A percentile compares a stretch with the other conserved stretches of the same genome.
Conservation (phyloP, 2,329 filamentous ascomycete species). For the Macrophomina phaseolina region DNA sequence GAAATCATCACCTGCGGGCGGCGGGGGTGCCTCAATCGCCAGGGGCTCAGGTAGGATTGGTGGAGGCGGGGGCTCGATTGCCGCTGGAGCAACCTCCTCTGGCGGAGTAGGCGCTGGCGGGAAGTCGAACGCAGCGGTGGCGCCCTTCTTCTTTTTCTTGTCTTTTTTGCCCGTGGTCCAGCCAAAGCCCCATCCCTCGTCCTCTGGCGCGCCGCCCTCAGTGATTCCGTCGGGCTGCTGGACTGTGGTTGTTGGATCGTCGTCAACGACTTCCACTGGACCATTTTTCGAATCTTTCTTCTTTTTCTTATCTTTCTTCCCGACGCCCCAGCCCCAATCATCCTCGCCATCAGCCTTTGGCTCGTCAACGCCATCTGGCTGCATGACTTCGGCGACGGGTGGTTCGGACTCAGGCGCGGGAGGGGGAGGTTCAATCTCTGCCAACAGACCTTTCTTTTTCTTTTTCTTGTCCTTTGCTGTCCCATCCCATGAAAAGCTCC, state of each 20-base stretch:
- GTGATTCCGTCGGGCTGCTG: slow-evolving; percentile 26
- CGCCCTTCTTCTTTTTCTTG: slow-evolving; percentile 29
- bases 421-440: slow-evolving; percentile 29
- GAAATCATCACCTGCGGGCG: slow-evolving; percentile 13
- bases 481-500: slow-evolving; percentile 37
- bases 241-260: slow-evolving; percentile 13
- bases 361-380: slow-evolving; percentile 25
- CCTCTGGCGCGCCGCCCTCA: slow-evolving; percentile 14
- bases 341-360: slow-evolving; percentile 19
- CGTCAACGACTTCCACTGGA: slow-evolving; percentile 25
- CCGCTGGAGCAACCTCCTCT: slow-evolving; percentile 1
- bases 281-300: slow-evolving; percentile 34
- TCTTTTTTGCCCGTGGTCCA: slow-evolving; percentile 21
- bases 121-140: slow-evolving; percentile 9
- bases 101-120: slow-evolving; percentile 25
- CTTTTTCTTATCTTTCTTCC: slow-evolving; percentile 38
- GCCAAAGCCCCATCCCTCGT: slow-evolving; percentile 11
- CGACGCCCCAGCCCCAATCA: slow-evolving; percentile 29
- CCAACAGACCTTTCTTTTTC: slow-evolving; percentile 43
- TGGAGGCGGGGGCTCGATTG: slow-evolving; percentile 7
- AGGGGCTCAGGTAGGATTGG: slow-evolving; percentile 14
- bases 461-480: slow-evolving; percentile 42
- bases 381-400: slow-evolving; percentile 38
- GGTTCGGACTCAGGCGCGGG: slow-evolving; percentile 33
- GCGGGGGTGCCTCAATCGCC: slow-evolving; percentile 18